Percentiles rank a stretch among this genome's conserved stretches.
phyloP scores from a whole-genome alignment of 140 eudicot genomes.

The Bidens hawaiensis region DNA sequence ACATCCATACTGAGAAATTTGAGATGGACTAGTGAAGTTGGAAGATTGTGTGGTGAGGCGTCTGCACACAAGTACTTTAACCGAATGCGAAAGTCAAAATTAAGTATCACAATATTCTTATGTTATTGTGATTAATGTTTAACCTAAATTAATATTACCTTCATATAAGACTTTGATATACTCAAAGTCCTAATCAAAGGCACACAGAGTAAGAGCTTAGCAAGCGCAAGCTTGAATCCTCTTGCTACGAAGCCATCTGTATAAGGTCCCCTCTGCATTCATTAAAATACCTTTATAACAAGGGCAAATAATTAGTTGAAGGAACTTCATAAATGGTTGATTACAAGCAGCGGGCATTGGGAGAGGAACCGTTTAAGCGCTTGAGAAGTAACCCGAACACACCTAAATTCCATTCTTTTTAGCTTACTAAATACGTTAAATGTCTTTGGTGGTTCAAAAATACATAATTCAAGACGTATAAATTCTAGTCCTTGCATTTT shows the following conservation, averaged over 20 bases:
- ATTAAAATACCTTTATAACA: too few relatives aligned
- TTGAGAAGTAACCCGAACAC: constrained; percentile 12
- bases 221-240: too few relatives aligned
- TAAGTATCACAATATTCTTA: not conserved
- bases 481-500: too few relatives aligned
- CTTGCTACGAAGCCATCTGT: too few relatives aligned
- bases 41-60: constrained; percentile 10
- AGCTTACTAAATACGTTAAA: too few relatives aligned
- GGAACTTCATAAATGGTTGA: not conserved
- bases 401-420: too few relatives aligned
- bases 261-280: not conserved
- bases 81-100: not conserved
- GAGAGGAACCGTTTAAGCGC: constrained; percentile 18
- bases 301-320: too few relatives aligned
- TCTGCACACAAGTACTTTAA: constrained; percentile 19
- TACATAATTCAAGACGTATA: not conserved
- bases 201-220: too few relatives aligned
- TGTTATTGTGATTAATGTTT: not conserved
- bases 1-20: not conserved
- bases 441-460: too few relatives aligned
- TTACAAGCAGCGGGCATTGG: constrained; percentile 27
- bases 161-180: too few relatives aligned
- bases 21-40: not conserved
- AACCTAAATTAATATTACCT: not conserved
- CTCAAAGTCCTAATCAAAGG: too few relatives aligned